These are phyloP conservation scores for Melanogaster broomeanus DNA, from an alignment of 768 basidiomycete species.

Conservation along the genomic window DNA sequence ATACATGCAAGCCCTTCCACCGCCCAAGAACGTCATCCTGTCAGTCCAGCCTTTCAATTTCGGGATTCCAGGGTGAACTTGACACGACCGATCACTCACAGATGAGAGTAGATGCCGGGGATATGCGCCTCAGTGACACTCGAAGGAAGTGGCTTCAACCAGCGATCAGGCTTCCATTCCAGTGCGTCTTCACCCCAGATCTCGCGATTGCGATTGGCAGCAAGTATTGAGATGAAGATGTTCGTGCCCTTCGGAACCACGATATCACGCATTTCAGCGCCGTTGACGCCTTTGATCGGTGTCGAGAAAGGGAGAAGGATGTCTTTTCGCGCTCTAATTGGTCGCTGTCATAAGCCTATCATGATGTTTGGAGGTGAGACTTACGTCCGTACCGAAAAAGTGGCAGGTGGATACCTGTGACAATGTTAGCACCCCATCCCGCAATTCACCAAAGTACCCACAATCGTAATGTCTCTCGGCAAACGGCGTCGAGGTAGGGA, in stretches of 20 bases:
- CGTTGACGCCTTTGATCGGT: constrained; percentile 40
- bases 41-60: too few relatives aligned
- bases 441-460: constrained; percentile 7
- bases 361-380: neutral
- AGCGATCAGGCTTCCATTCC: constrained; percentile 55
- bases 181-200: constrained; percentile 50
- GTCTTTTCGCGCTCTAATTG: constrained; percentile 36
- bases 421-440: neutral
- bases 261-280: constrained; percentile 37
- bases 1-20: constrained; percentile 48
- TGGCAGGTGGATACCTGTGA: neutral
- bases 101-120: constrained; percentile 46
- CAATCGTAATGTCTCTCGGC: constrained; percentile 49
- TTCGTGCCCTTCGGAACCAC: constrained; percentile 41
- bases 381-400: constrained; percentile 26
- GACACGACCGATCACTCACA: constrained; percentile 29
- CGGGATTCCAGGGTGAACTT: too few relatives aligned
- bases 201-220: constrained; percentile 40
- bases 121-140: constrained; percentile 37
- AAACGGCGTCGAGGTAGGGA: constrained; percentile 41
- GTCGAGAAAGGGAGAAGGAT: constrained; percentile 42
- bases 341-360: neutral
- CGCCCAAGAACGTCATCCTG: constrained; percentile 52
- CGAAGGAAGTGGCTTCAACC: constrained; percentile 43
- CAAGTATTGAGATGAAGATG: constrained; percentile 38